Evolutionary conservation across 2,329 filamentous ascomycete genomes (phyloP), one percentile per base, ranked within the genome.

Genomic region (Ilyonectria destructans): DNA sequence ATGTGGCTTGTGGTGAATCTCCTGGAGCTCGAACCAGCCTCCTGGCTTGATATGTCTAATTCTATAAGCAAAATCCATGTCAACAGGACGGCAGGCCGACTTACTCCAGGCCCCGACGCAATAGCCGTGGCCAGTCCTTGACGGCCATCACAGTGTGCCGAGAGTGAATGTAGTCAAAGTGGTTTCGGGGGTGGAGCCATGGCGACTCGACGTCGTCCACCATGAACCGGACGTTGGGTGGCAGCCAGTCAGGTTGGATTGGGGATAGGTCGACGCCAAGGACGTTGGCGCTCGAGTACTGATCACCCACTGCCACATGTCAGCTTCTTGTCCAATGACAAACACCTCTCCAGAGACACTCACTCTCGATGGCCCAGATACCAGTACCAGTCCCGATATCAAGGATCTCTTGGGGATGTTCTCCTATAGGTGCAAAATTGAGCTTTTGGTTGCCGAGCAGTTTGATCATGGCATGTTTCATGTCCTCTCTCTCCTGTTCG

Each of bases 131-230:
- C 88, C 88, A 90, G 72, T 90, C 83, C 56, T 83, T 85, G 65
- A 90, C 86, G 2, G 85, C 87, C 81, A 86, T 84, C 15, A 87
- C 85, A 1, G 87, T 86, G 63, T 88, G 85, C 3, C 89, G 83
- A n/a, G 86, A 85, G 74, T 91, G 89, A 37, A 91, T 85, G 66
- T 89, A 90, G 75, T 91, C 88, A 62, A 90, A 91, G 58, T 86
- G 83, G 67, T 88, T 84, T 4, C 77, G 74, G 6, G 85, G 85
- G 68, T 88, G 84, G 17, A 89, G 76, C 88, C 88, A 91, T 5
- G 83, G 82, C 63, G 83, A 84, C 76, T 90, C 88, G 29, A 87
- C 82, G 69, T 90, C 88, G 65, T 90, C 88, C 12, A 90, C 82
- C 74, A 88, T 80, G 71, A 89, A 89, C 26, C 82, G 81, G 21